Percentiles rank a stretch among this genome's conserved stretches.
phyloP scores from a whole-genome alignment of 306 rosid genomes.

The Purshia tridentata region DNA sequence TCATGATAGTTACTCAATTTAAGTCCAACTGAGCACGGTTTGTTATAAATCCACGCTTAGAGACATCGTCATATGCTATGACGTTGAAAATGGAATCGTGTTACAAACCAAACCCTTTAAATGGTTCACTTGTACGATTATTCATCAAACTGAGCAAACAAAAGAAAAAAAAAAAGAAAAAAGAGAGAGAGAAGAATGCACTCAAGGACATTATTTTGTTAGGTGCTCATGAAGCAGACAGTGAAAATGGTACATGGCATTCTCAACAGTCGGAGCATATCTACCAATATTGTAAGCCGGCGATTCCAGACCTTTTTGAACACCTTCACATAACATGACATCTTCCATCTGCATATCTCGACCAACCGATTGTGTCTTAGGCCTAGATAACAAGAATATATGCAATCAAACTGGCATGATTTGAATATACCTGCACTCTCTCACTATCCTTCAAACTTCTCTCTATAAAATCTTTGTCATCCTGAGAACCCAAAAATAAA shows the following conservation, averaged over 20 bases:
- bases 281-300: constrained; percentile 72
- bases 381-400: neutral
- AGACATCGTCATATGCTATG: too few species aligned
- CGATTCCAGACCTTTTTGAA: constrained; percentile 81
- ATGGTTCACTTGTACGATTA: too few species aligned
- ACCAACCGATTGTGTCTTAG: constrained; percentile 3
- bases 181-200: too few species aligned
- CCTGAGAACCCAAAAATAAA: constrained; percentile 32
- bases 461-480: constrained; percentile 54
- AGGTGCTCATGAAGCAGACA: constrained; percentile 55
- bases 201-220: constrained; percentile 17
- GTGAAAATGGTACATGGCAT: constrained; percentile 93
- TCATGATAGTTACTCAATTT: too few species aligned
- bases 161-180: too few species aligned
- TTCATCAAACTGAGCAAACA: too few species aligned
- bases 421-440: constrained; percentile 66
- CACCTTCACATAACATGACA: constrained; percentile 70
- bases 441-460: constrained; percentile 79
- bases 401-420: neutral
- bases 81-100: too few species aligned
- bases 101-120: too few species aligned
- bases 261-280: constrained; percentile 79
- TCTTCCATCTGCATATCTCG: constrained; percentile 64
- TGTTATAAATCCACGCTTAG: too few species aligned
- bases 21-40: too few species aligned